Evolutionary conservation across 371 early-diverging fungal genomes (phyloP).

Genomic region (Blakeslea trispora): DNA sequence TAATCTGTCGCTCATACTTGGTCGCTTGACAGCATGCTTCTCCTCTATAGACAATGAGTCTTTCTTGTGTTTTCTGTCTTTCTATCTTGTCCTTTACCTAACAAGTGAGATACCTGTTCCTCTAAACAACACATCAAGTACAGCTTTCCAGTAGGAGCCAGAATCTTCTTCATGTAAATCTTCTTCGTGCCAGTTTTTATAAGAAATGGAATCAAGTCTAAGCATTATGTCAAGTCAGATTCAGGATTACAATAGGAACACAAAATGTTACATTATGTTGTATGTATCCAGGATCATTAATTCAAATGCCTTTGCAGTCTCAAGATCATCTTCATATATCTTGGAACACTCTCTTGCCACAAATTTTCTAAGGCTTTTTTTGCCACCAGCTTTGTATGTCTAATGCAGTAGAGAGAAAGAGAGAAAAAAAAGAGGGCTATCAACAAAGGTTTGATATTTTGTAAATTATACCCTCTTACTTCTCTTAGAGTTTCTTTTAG

Average conservation of each 20-base stretch:
- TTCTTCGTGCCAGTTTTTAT: conserved; percentile 6
- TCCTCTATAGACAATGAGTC: conserved; percentile 2
- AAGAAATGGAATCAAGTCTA: conserved; percentile 7
- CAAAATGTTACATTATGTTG: conserved; percentile 6
- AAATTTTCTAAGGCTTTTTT: conserved; percentile 10
- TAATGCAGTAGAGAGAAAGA: conserved; percentile 5
- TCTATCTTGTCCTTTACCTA: conserved; percentile 3
- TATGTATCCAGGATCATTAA: conserved; percentile 11
- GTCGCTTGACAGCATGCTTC: conserved; percentile 7
- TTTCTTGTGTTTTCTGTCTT: conserved; percentile 2
- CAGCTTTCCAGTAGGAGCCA: conserved; percentile 11
- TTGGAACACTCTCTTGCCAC: conserved; percentile 9
- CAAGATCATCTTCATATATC: conserved; percentile 12
- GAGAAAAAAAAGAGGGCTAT: too few relatives aligned
- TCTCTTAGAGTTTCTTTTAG: conserved; percentile 5
- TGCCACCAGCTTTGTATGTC: conserved; percentile 5
- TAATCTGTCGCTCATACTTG: conserved; percentile 9
- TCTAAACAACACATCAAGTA: conserved; percentile 9
- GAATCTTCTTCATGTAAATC: conserved; percentile 12
- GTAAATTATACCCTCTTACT: conserved; percentile 7
- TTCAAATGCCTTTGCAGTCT: conserved; percentile 6
- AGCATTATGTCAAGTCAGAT: conserved; percentile 7
- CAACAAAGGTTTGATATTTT: conserved; percentile 3
- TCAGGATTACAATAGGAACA: neutral
- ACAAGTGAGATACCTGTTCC: conserved; percentile 9